Evolutionary conservation across 2,329 filamentous ascomycete genomes (phyloP), one percentile per base, ranked within the genome.

Genomic region (Pyrenophora seminiperda): DNA sequence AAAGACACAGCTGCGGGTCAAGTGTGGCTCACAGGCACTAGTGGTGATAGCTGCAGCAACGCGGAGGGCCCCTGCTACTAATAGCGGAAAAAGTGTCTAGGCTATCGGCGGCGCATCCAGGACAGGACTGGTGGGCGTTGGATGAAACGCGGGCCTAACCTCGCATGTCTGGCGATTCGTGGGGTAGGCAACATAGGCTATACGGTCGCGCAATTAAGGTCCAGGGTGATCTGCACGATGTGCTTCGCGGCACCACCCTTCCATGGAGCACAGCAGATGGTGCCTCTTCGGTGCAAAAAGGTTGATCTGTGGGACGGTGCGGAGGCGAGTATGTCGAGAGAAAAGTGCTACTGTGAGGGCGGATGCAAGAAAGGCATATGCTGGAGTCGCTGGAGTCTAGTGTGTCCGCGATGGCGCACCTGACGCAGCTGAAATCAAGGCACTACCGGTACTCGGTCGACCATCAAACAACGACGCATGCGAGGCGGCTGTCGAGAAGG

Each of bases 141-240:
- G 54, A 56, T 73, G 70, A 73, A 73, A 73, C 69, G 59, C 55
- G 64, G 57, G 66, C 63, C 66, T 68, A 66, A 69, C 63, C 59
- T 65, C 62, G 57, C 67, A 64, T 68, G 70, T 68, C 62, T 57
- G 70, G 66, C 70, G 67, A 71, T 68, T 69, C 70, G 69, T 73
- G 67, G 68, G 67, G 69, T 70, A 71, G 61, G 38, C 51, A 61
- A 65, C 62, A 65, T 70, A 71, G 61, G 38, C 51, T 62, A 65
- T 64, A 65, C 46, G 41, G 50, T 54, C 53, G 54, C 50, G 45
- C 51, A 55, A 38, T 40, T 64, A 62, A 58, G 42, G 50, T 36
- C 61, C 54, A 59, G 62, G 61, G 36, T 58, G 62, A 65, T 65
- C 61, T 65, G 59, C 62, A 56, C 53, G 58, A 58, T 56, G 60